A percentile compares a stretch with the other conserved stretches of the same genome.
Evolutionary conservation across 2,329 filamentous ascomycete species (phyloP).

Genomic region (Verticillium alfalfae): DNA sequence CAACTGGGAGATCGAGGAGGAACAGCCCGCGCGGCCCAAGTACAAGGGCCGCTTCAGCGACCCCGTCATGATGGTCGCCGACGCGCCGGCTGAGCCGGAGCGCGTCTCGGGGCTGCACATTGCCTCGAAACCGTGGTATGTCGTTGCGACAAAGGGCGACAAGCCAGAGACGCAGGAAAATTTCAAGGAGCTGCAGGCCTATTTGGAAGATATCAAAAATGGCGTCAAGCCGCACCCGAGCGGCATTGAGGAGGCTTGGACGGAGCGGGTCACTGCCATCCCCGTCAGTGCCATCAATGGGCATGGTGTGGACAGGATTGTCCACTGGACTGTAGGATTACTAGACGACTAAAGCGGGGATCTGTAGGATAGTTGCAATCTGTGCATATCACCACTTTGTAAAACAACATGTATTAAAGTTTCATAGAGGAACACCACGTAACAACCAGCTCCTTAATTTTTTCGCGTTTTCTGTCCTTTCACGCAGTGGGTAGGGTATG

Average conservation of each 20-base stretch:
- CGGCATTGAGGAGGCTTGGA: conserved; percentile 52
- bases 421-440: background rate
- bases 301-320: conserved; percentile 72
- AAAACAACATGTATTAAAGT: background rate
- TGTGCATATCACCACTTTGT: background rate
- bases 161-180: conserved; percentile 72
- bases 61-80: conserved; percentile 21
- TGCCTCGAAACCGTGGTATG: conserved; percentile 93
- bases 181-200: conserved; percentile 63
- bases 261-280: conserved; percentile 60
- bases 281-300: conserved; percentile 87
- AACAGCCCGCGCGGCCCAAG: conserved; percentile 10
- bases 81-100: conserved; percentile 16
- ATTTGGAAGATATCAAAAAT: conserved; percentile 61
- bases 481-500: too few species aligned
- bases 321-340: conserved; percentile 66
- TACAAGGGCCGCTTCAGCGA: conserved; percentile 7
- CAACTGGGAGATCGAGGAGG: conserved; percentile 53
- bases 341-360: conserved; percentile 41
- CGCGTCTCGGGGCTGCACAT: conserved; percentile 57
- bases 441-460: too few species aligned
- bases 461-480: background rate
- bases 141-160: conserved; percentile 91
- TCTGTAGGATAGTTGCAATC: background rate
- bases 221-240: conserved; percentile 69